Percentiles rank a stretch among this genome's conserved stretches.
Conservation (phyloP, 1,284 basidiomycete species). For the Cryptococcus floricola region DNA sequence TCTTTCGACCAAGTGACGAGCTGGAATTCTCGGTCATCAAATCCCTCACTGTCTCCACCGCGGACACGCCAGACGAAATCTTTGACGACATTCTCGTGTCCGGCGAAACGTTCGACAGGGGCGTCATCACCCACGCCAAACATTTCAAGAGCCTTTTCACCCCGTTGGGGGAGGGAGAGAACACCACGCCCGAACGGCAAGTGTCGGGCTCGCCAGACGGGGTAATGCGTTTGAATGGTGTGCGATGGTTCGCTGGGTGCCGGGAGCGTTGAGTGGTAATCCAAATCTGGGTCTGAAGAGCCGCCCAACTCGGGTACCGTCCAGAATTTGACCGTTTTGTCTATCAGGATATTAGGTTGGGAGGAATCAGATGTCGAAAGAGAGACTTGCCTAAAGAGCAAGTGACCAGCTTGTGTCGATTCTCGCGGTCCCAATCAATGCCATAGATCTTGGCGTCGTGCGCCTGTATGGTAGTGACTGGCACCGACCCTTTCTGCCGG, state of each 20-base stretch:
- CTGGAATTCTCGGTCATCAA: constrained; percentile 74
- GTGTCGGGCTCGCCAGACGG: constrained; percentile 90
- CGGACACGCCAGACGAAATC: constrained; percentile 92
- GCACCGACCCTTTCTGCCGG: constrained; percentile 77
- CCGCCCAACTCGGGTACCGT: constrained; percentile 49
- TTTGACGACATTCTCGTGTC: constrained; percentile 89
- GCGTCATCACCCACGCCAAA: constrained; percentile 53
- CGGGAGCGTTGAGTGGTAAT: constrained; percentile 22
- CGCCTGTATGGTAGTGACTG: constrained; percentile 68
- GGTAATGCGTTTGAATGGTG: constrained; percentile 72
- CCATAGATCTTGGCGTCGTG: constrained; percentile 89
- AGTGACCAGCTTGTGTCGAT: constrained; percentile 73
- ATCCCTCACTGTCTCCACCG: constrained; percentile 51
- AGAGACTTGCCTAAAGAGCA: constrained; percentile 62
- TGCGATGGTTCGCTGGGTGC: constrained; percentile 53
- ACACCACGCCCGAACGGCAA: constrained; percentile 90
- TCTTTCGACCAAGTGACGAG: constrained; percentile 98
- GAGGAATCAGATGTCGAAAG: neutral
- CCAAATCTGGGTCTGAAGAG: constrained; percentile 11
- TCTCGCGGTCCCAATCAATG: constrained; percentile 83
- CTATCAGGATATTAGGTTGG: constrained; percentile 39
- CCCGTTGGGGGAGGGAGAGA: constrained; percentile 83
- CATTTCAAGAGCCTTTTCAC: constrained; percentile 80
- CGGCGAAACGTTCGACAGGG: constrained; percentile 71
- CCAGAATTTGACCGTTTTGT: constrained; percentile 88